Evolutionary conservation across 805 yeast genomes (phyloP).

Genomic region (Starmerella davenportii): DNA sequence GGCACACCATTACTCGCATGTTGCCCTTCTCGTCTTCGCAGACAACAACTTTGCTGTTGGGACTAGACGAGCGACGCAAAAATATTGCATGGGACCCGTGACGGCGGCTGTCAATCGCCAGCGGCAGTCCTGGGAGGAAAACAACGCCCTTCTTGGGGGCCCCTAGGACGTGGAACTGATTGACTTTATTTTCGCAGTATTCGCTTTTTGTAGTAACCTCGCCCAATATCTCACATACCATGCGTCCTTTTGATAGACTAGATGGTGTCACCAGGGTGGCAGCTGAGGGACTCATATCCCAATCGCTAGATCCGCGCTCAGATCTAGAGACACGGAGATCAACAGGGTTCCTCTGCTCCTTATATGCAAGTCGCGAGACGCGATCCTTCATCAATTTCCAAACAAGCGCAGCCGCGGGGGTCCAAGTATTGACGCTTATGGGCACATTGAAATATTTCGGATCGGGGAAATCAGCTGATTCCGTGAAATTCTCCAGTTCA

Average conservation of each 20-base stretch:
- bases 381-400: background rate
- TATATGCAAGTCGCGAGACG: background rate
- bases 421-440: background rate
- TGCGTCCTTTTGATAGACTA: slow-evolving; percentile 32
- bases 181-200: slow-evolving; percentile 46
- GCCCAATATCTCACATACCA: slow-evolving; percentile 50
- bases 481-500: background rate
- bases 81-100: slow-evolving; percentile 63
- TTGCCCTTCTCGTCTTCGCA: slow-evolving; percentile 20
- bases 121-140: slow-evolving; percentile 35
- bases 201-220: slow-evolving; percentile 48
- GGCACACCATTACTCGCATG: slow-evolving; percentile 38
- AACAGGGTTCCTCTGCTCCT: background rate
- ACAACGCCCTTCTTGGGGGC: slow-evolving; percentile 43
- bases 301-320: background rate
- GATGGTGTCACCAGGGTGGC: slow-evolving; percentile 36
- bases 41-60: slow-evolving; percentile 52
- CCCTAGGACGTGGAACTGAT: slow-evolving; percentile 64
- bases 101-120: slow-evolving; percentile 65
- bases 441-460: slow-evolving; percentile 5
- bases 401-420: background rate
- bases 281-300: slow-evolving; percentile 6
- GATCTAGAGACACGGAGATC: background rate
- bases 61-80: slow-evolving; percentile 54
- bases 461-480: background rate